A percentile compares a stretch with the other conserved stretches of the same genome.
Evolutionary conservation across 2,329 filamentous ascomycete genomes (phyloP).

Genomic region (Eutypella sp.): DNA sequence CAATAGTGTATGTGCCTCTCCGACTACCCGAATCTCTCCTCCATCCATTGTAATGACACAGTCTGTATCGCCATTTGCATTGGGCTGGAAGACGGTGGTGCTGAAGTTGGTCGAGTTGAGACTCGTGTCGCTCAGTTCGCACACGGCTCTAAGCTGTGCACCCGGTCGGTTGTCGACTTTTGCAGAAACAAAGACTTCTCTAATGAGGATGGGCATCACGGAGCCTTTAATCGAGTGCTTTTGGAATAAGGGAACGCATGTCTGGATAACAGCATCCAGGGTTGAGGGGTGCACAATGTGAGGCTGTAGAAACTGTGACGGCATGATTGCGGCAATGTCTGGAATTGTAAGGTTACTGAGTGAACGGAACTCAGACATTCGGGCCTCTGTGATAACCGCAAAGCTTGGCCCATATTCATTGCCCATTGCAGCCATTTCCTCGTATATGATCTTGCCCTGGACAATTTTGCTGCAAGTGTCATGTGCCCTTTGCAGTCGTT

Average conservation of each 20-base stretch:
- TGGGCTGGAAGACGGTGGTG: background rate
- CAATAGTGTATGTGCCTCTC: background rate
- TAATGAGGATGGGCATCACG: slow-evolving; percentile 1
- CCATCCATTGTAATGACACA: background rate
- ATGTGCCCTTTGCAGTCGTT: no score
- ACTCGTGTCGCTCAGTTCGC: background rate
- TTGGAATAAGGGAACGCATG: background rate
- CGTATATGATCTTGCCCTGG: no score
- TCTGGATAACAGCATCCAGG: slow-evolving; percentile 2
- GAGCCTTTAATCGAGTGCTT: background rate
- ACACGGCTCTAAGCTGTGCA: background rate
- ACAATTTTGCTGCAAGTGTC: no score
- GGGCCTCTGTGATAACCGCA: no score
- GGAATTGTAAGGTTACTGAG: no score
- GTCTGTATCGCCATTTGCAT: background rate
- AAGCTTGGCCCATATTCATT: no score
- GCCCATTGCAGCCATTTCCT: no score
- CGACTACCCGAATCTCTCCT: background rate
- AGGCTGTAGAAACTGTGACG: slow-evolving; percentile 1
- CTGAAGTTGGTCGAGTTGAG: background rate
- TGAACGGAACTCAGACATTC: no score
- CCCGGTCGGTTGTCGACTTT: background rate
- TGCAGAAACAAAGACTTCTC: slow-evolving; percentile 1
- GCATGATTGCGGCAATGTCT: slow-evolving; percentile 4
- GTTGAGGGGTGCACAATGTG: slow-evolving; percentile 6